A percentile compares a stretch with the other conserved stretches of the same genome.
These are phyloP conservation scores for Truncatella angustata DNA, from an alignment of 2,329 filamentous ascomycete genomes.

Conservation along the genomic window DNA sequence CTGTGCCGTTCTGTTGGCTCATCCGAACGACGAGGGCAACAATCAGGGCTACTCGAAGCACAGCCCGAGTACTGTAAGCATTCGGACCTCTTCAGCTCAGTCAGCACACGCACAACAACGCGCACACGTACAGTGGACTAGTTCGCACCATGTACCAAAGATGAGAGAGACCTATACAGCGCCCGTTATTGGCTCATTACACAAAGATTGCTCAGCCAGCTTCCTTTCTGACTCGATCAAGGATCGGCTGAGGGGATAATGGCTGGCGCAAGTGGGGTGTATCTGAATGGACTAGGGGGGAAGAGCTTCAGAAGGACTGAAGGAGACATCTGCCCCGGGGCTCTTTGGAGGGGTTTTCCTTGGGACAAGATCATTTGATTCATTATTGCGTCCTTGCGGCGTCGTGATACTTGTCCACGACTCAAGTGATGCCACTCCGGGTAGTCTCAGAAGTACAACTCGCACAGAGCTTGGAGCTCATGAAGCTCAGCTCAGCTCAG, in stretches of 20 bases:
- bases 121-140: not conserved
- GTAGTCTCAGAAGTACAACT: too few species aligned
- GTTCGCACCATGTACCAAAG: not conserved
- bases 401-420: too few species aligned
- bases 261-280: not conserved
- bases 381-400: not conserved
- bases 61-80: too few species aligned
- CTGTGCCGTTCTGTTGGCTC: too few species aligned
- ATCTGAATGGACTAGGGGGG: not conserved
- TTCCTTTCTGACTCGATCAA: slow-evolving; percentile 30
- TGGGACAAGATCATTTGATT: not conserved
- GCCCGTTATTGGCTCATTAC: slow-evolving; percentile 11
- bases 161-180: too few species aligned
- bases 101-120: not conserved
- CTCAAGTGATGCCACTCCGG: too few species aligned
- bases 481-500: not conserved
- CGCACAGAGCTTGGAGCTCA: not conserved
- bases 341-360: not conserved
- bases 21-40: too few species aligned
- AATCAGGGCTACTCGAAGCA: too few species aligned
- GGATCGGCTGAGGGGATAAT: slow-evolving; percentile 10
- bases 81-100: too few species aligned
- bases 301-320: slow-evolving; percentile 4
- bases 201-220: slow-evolving; percentile 14
- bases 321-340: slow-evolving; percentile 1